phyloP scores from a whole-genome alignment of 106 monocot species.

The Phalaenopsis aphrodite region DNA sequence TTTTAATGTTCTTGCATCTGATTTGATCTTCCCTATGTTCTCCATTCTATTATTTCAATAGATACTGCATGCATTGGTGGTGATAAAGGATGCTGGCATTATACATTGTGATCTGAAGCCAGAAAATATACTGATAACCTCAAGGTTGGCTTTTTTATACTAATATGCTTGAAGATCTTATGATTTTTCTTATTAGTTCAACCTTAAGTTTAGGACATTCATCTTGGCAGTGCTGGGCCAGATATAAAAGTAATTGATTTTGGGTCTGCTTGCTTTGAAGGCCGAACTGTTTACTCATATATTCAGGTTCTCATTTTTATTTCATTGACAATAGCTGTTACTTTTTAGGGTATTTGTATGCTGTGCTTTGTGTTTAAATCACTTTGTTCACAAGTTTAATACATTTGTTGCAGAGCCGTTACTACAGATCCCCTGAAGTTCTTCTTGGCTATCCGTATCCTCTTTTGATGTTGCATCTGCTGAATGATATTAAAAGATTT shows the following conservation, averaged over 20 bases:
- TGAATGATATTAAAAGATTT: not conserved
- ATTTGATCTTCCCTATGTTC: not conserved
- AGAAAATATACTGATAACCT: slow-evolving; percentile 84
- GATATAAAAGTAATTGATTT: slow-evolving; percentile 97
- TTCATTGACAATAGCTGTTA: not conserved
- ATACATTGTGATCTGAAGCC: slow-evolving; percentile 99
- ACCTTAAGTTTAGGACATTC: slow-evolving; percentile 5
- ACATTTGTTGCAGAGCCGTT: slow-evolving; percentile 70
- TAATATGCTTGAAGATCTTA: not conserved
- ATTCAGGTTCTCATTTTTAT: slow-evolving; percentile 59
- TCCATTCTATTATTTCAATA: slow-evolving; percentile 18
- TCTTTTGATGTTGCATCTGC: slow-evolving; percentile 12
- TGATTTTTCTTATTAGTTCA: slow-evolving; percentile 11
- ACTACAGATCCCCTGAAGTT: slow-evolving; percentile 97
- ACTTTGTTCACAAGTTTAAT: not conserved
- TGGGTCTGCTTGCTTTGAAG: slow-evolving; percentile 94
- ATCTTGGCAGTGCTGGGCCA: slow-evolving; percentile 47
- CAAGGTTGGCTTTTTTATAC: slow-evolving; percentile 35
- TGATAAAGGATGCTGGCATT: slow-evolving; percentile 85
- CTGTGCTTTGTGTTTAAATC: not conserved
- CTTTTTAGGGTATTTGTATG: not conserved
- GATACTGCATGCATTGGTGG: slow-evolving; percentile 78
- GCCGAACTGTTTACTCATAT: slow-evolving; percentile 83
- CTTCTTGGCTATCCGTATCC: slow-evolving; percentile 98
- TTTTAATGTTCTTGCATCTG: not conserved